Conservation (phyloP, 129 eudicot species). For the Dittrichia graveolens region DNA sequence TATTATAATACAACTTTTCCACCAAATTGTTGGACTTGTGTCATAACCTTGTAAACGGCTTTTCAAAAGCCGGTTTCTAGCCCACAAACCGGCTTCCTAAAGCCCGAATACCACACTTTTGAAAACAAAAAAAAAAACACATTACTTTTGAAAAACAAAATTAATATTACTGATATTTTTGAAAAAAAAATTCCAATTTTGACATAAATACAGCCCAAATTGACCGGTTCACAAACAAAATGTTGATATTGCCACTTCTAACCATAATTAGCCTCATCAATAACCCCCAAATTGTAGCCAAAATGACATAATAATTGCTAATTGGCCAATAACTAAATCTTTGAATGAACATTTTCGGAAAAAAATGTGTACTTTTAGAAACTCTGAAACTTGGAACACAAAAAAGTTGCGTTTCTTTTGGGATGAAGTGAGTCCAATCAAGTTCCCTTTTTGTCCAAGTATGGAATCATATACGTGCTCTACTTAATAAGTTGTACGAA, state of each 20-base stretch:
- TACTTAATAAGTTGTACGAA: neutral
- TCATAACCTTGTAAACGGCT: too few relatives aligned
- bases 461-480: neutral
- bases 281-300: neutral
- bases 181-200: neutral
- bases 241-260: neutral
- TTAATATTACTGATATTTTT: too few relatives aligned
- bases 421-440: neutral
- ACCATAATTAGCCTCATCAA: neutral
- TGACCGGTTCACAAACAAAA: neutral
- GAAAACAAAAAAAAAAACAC: too few relatives aligned
- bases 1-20: too few relatives aligned
- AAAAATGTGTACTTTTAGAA: neutral
- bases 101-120: too few relatives aligned
- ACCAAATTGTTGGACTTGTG: too few relatives aligned
- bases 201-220: neutral
- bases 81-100: too few relatives aligned
- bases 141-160: too few relatives aligned
- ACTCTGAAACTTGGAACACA: neutral
- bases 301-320: neutral
- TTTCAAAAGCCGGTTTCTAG: too few relatives aligned
- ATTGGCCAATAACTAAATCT: neutral
- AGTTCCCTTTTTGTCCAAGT: conserved; percentile 7
- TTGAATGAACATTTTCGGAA: neutral
- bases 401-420: neutral